Conservation (phyloP, 352 stramenopile genomes). For the Phytophthora melonis region DNA sequence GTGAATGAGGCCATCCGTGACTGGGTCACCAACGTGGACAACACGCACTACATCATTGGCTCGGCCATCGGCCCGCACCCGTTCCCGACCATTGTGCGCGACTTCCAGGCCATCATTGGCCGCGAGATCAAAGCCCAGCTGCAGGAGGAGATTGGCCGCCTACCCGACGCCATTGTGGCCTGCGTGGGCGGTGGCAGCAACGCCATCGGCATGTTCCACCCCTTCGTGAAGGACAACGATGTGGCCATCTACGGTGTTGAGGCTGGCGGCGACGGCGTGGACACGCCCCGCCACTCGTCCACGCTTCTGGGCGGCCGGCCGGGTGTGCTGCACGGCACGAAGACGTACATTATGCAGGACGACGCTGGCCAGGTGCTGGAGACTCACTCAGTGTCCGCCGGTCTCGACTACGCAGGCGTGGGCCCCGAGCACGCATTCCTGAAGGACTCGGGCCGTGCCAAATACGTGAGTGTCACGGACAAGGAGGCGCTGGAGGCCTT, state of each 20-base stretch:
- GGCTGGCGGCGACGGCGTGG: constrained; percentile 94
- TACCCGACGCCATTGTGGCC: constrained; percentile 97
- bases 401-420: constrained; percentile 98
- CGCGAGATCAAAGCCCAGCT: constrained; percentile 95
- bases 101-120: constrained; percentile 98
- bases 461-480: constrained; percentile 97
- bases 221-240: constrained; percentile 94
- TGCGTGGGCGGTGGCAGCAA: constrained; percentile 99
- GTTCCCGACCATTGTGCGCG: constrained; percentile 98
- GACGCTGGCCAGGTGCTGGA: constrained; percentile 95
- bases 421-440: constrained; percentile 97
- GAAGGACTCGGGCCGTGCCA: constrained; percentile 95
- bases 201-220: constrained; percentile 99
- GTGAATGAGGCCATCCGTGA: constrained; percentile 99
- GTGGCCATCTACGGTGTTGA: constrained; percentile 97
- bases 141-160: constrained; percentile 93
- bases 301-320: constrained; percentile 94
- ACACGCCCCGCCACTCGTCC: constrained; percentile 93
- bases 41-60: constrained; percentile 99
- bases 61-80: constrained; percentile 98
- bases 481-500: constrained; percentile 97
- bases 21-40: constrained; percentile 98
- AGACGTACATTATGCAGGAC: constrained; percentile 98
- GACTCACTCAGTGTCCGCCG: constrained; percentile 96
- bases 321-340: constrained; percentile 97